phyloP scores from a whole-genome alignment of 768 basidiomycete genomes.

The Suillus brevipes region DNA sequence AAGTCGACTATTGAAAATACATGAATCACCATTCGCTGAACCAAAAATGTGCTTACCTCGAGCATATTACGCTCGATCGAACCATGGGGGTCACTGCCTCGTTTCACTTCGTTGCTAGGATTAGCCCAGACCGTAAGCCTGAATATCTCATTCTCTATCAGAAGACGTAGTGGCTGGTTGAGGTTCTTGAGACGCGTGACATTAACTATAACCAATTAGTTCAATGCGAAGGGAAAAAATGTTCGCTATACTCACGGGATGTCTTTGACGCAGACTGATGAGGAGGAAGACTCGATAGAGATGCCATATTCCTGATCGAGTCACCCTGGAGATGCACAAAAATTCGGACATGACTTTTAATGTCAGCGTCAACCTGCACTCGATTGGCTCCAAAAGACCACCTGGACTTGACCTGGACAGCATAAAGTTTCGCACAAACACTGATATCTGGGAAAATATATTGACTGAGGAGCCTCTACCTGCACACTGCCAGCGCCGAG shows the following conservation, averaged over 20 bases:
- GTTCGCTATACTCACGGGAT: slow-evolving; percentile 37
- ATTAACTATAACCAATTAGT: slow-evolving; percentile 47
- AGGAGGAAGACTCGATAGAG: slow-evolving; percentile 63
- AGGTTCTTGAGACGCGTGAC: slow-evolving; percentile 59
- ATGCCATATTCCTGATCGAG: slow-evolving; percentile 54
- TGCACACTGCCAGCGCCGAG: too few relatives aligned
- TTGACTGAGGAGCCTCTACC: too few relatives aligned
- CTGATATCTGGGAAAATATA: slow-evolving; percentile 2
- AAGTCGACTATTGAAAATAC: slow-evolving; percentile 47
- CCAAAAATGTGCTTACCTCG: slow-evolving; percentile 47
- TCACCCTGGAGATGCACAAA: slow-evolving; percentile 75
- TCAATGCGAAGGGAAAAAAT: slow-evolving; percentile 3
- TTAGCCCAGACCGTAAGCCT: slow-evolving; percentile 90
- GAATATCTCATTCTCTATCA: slow-evolving; percentile 90
- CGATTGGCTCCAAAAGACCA: slow-evolving; percentile 97
- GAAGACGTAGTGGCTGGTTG: slow-evolving; percentile 73
- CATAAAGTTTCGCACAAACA: slow-evolving; percentile 4
- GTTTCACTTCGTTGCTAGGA: slow-evolving; percentile 72
- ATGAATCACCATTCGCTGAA: background rate
- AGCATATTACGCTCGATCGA: slow-evolving; percentile 57
- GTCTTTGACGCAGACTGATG: slow-evolving; percentile 45
- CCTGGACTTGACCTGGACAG: too few relatives aligned
- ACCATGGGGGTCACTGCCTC: slow-evolving; percentile 61
- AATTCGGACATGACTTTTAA: slow-evolving; percentile 88
- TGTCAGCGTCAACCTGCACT: slow-evolving; percentile 85